phyloP scores from a whole-genome alignment of 2,329 filamentous ascomycete genomes.

The Huntiella abstrusa region DNA sequence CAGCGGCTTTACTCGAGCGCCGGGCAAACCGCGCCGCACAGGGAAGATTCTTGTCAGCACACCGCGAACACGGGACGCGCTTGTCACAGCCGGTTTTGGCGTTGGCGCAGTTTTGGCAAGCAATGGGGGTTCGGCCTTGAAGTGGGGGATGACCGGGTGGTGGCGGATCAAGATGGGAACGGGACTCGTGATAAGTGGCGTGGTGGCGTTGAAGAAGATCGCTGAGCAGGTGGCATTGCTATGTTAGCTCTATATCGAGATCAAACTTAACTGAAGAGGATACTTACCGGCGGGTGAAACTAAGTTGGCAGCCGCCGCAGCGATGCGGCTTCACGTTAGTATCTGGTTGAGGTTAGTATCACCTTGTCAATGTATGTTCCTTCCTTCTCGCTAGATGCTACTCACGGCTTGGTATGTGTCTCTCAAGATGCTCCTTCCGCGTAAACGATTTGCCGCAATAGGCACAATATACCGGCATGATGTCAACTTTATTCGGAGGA shows the following conservation, averaged over 20 bases:
- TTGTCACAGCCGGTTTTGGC: slow-evolving; percentile 23
- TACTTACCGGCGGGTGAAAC: slow-evolving; percentile 29
- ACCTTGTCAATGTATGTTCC: not conserved
- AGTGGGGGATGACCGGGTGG: slow-evolving; percentile 25
- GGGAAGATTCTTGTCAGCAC: slow-evolving; percentile 19
- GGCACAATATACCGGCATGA: slow-evolving; percentile 26
- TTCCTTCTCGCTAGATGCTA: slow-evolving; percentile 5
- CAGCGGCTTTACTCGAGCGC: slow-evolving; percentile 28
- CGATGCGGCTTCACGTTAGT: slow-evolving; percentile 36
- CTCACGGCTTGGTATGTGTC: slow-evolving; percentile 34
- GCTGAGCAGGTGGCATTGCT: slow-evolving; percentile 15
- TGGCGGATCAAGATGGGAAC: slow-evolving; percentile 26
- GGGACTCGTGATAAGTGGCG: slow-evolving; percentile 30
- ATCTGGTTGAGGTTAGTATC: slow-evolving; percentile 20
- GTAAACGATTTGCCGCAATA: slow-evolving; percentile 37
- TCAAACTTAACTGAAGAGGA: not conserved
- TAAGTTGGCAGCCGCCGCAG: slow-evolving; percentile 29
- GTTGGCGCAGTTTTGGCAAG: slow-evolving; percentile 22
- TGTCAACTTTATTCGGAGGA: not conserved
- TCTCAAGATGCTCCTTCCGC: slow-evolving; percentile 36
- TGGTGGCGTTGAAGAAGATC: slow-evolving; percentile 33
- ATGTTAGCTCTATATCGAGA: not conserved
- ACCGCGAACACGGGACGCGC: slow-evolving; percentile 21
- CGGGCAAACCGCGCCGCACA: slow-evolving; percentile 30
- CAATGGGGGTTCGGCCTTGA: slow-evolving; percentile 23